Evolutionary conservation across 192 early-diverging fungal species (phyloP).

Genomic region (Backusella macrospora): DNA sequence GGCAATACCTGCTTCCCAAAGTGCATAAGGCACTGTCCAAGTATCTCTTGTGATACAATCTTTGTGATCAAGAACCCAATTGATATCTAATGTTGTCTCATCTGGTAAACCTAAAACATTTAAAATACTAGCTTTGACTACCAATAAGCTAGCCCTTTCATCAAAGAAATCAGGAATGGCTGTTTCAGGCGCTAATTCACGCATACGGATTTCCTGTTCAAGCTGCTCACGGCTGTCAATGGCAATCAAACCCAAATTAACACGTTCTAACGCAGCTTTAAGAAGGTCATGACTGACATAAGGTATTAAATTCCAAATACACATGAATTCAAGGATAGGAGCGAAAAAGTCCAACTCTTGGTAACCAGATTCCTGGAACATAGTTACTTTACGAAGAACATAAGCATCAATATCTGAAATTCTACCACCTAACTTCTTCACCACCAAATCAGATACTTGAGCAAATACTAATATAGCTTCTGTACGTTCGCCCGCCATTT

Average conservation of each 20-base stretch:
- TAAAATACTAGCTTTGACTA: conserved; percentile 53
- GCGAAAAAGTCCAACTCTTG: conserved; percentile 40
- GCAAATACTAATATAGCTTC: conserved; percentile 73
- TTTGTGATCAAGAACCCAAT: conserved; percentile 52
- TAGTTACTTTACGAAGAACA: conserved; percentile 48
- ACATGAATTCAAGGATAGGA: conserved; percentile 51
- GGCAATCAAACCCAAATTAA: conserved; percentile 18
- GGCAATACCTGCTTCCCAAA: conserved; percentile 36
- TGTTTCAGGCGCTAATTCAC: conserved; percentile 36
- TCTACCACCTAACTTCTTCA: conserved; percentile 42
- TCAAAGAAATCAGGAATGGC: conserved; percentile 41
- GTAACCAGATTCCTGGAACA: conserved; percentile 43
- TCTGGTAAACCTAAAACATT: conserved; percentile 44
- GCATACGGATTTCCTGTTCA: conserved; percentile 37
- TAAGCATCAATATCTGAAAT: conserved; percentile 51
- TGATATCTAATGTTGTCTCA: conserved; percentile 44
- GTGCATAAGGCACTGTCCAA: conserved; percentile 56
- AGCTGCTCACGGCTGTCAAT: conserved; percentile 26
- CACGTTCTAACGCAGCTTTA: neutral
- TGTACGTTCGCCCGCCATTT: conserved; percentile 62
- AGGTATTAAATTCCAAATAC: conserved; percentile 53
- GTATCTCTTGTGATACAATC: conserved; percentile 46
- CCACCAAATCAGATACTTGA: conserved; percentile 47
- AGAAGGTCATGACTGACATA: conserved; percentile 32
- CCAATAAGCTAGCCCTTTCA: conserved; percentile 44